phyloP scores from a whole-genome alignment of 148 eudicot genomes.

The Linanthus parryae region DNA sequence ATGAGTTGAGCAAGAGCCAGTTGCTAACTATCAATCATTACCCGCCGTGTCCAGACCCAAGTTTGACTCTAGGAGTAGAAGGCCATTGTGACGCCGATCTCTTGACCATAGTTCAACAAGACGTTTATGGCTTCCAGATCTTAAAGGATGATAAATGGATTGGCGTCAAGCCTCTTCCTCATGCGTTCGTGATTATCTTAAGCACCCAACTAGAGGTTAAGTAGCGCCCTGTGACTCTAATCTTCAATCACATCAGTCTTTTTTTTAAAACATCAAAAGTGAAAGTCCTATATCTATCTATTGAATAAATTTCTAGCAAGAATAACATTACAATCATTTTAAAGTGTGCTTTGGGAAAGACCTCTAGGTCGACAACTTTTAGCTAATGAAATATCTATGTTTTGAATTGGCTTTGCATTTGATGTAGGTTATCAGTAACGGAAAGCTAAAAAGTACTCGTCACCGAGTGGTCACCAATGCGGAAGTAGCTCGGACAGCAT shows the following conservation, averaged over 20 bases:
- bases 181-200: no score
- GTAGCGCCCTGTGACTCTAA: background rate
- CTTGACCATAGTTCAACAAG: background rate
- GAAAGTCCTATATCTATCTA: no score
- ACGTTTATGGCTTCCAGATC: background rate
- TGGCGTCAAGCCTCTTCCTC: no score
- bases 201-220: no score
- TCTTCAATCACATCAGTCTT: no score
- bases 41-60: background rate
- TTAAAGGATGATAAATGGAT: no score
- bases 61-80: background rate
- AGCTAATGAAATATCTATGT: background rate
- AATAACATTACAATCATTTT: no score
- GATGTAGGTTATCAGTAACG: conserved; percentile 37
- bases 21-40: background rate
- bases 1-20: background rate
- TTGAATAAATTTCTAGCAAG: no score
- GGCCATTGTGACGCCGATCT: background rate
- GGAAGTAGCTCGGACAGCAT: conserved; percentile 21
- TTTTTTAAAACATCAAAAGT: no score
- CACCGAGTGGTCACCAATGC: conserved; percentile 44
- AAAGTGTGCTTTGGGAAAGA: no score
- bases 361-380: background rate
- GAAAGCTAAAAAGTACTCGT: conserved; percentile 23
- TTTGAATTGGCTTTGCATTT: no score